phyloP scores from a whole-genome alignment of 441 rosid genomes.

The Geranium incanum region DNA sequence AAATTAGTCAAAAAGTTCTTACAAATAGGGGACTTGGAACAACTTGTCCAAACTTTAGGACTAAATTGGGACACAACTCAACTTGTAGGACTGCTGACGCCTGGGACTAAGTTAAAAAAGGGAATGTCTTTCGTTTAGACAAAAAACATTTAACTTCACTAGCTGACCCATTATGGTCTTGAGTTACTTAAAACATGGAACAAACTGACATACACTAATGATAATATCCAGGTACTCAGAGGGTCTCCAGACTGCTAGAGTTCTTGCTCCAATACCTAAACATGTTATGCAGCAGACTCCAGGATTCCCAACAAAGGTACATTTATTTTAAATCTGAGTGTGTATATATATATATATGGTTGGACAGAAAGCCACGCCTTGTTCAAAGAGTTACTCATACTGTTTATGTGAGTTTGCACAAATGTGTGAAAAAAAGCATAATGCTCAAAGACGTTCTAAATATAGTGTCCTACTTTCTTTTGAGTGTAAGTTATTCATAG shows the following conservation, averaged over 20 bases:
- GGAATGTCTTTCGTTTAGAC: not conserved
- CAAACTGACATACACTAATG: not conserved
- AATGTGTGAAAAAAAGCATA: not conserved
- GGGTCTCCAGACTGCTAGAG: slow-evolving; percentile 73
- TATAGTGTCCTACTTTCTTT: not conserved
- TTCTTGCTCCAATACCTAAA: slow-evolving; percentile 84
- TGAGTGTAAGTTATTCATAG: too few relatives aligned
- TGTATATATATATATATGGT: not conserved
- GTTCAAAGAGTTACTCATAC: not conserved
- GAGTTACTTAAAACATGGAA: not conserved
- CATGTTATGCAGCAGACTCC: slow-evolving; percentile 75
- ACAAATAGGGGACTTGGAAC: not conserved
- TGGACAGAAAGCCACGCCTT: not conserved
- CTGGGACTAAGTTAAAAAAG: not conserved
- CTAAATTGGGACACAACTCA: not conserved
- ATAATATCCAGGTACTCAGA: slow-evolving; percentile 60
- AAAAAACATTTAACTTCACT: not conserved
- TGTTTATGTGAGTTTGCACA: not conserved
- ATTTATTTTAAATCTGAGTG: slow-evolving; percentile 6
- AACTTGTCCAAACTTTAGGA: slow-evolving; percentile 5
- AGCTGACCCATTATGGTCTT: not conserved
- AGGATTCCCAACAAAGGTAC: slow-evolving; percentile 92
- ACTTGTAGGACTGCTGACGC: not conserved
- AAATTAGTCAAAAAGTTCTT: not conserved
- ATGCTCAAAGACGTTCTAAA: not conserved